Evolutionary conservation across 495 filamentous ascomycete genomes (phyloP), one percentile per base, ranked within the genome.

Genomic region (Penicillium soppii): DNA sequence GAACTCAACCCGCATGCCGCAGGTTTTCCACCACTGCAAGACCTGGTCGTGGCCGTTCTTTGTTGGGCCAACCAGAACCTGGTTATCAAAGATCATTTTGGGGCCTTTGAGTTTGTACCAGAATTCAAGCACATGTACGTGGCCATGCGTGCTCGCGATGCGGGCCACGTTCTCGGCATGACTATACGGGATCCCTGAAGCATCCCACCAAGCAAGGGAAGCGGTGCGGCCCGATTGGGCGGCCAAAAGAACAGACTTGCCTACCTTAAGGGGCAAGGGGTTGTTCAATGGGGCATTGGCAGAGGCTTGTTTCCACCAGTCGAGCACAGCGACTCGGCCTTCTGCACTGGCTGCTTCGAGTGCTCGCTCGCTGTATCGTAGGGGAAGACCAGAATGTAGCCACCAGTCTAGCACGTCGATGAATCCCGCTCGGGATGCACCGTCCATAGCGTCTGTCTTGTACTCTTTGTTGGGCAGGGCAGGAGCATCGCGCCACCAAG

Each of bases 331-430:
- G n/a, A 95, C 73, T 47, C 90, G 88, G 21, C 91, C 90, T 63
- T 90, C 86, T 2, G 83, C 83, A 50, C 83, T 90, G 19, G 92
- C 92, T 38, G 89, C 82, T 65, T 97, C 92, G 33, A 97, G 83
- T 0, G 92, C 89, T 2, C 83, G 74, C 55, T 95, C 91, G 19
- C 85, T 90, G 65, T 95, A 96, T 54, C 87, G 87, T 4, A 96
- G 77, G 10, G 86, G 79, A 0, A 97, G 80, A 0, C 87, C 88
- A 0, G 89, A 92, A 19, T 81, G 74, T 13, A 85, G 83, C 92
- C 92, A 97, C 92, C 92, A 97, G 40, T 95, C 87, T 4, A 97
- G 77, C 0, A 95, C 88, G 47, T 88, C 82, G 21, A 92, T 77
- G 58, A 90, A 90, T 10, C 92, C 91, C 30, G 87, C 82, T 35